Conservation (phyloP, 805 yeast species). For the Suhomyces emberorum region DNA sequence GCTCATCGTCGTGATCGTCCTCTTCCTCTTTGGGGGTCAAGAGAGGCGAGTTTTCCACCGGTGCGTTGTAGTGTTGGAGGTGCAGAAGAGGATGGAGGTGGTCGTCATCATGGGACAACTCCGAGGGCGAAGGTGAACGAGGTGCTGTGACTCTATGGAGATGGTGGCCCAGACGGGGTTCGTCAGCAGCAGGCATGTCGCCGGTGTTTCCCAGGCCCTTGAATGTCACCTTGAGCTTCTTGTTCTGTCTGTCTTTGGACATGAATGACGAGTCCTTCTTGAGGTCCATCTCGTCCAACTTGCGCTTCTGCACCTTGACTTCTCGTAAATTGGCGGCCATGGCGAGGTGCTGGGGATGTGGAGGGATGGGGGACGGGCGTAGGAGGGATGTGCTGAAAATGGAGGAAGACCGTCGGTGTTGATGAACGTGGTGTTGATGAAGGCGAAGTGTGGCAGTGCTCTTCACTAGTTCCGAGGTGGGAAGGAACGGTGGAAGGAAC, state of each 20-base stretch:
- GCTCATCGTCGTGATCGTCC: constrained; percentile 23
- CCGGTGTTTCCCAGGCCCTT: constrained; percentile 6
- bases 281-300: constrained; percentile 33
- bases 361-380: background rate
- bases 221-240: constrained; percentile 20
- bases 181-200: constrained; percentile 3
- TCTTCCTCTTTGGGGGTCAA: constrained; percentile 43
- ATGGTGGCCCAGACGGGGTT: constrained; percentile 6
- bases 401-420: no score
- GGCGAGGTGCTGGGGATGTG: constrained; percentile 1
- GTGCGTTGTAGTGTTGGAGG: constrained; percentile 15
- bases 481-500: no score
- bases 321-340: constrained; percentile 37
- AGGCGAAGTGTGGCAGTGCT: no score
- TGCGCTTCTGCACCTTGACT: constrained; percentile 24
- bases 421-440: no score
- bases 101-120: constrained; percentile 20
- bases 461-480: no score
- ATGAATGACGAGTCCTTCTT: constrained; percentile 23
- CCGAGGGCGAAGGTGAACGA: constrained; percentile 21
- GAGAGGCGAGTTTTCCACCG: constrained; percentile 32
- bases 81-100: constrained; percentile 1
- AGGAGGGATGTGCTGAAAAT: background rate
- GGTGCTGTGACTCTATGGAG: constrained; percentile 6
- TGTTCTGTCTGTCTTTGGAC: constrained; percentile 15